Evolutionary conservation across 345 rosid species (phyloP).

Genomic region (Erysimum cheiranthoides): DNA sequence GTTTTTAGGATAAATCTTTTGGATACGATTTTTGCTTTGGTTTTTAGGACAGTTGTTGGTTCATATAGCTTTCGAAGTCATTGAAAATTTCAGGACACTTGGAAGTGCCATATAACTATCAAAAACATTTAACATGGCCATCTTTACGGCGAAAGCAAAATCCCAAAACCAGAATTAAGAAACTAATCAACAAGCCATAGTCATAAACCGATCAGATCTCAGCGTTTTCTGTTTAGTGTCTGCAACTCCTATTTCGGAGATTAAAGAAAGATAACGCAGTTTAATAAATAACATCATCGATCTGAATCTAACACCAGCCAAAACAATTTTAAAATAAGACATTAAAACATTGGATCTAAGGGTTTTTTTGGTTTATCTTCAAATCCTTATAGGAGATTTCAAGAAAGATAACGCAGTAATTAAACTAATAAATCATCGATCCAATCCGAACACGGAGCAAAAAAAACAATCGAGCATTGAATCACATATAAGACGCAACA

Average conservation of each 20-base stretch:
- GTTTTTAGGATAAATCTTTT: too few species aligned
- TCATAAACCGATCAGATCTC: constrained; percentile 31
- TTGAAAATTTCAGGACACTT: too few species aligned
- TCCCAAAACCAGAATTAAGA: background rate
- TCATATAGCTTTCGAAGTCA: too few species aligned
- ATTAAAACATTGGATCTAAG: constrained; percentile 48
- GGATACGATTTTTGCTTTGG: too few species aligned
- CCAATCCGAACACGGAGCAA: background rate
- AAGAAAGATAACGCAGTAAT: constrained; percentile 58
- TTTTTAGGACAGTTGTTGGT: too few species aligned
- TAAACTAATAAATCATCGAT: constrained; percentile 45
- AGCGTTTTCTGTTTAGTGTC: constrained; percentile 40
- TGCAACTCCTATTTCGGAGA: constrained; percentile 37
- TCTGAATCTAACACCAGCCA: constrained; percentile 21
- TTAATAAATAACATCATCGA: constrained; percentile 30
- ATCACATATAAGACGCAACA: background rate
- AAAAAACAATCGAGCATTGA: background rate
- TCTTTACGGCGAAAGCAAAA: background rate
- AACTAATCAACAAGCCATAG: background rate
- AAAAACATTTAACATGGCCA: too few species aligned
- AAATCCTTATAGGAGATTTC: constrained; percentile 39
- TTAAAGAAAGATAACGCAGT: constrained; percentile 51
- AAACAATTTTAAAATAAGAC: background rate
- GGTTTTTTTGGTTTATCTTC: constrained; percentile 36
- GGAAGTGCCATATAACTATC: too few species aligned